Conservation (phyloP, 805 yeast genomes). For the Cyberlindnera americana region DNA sequence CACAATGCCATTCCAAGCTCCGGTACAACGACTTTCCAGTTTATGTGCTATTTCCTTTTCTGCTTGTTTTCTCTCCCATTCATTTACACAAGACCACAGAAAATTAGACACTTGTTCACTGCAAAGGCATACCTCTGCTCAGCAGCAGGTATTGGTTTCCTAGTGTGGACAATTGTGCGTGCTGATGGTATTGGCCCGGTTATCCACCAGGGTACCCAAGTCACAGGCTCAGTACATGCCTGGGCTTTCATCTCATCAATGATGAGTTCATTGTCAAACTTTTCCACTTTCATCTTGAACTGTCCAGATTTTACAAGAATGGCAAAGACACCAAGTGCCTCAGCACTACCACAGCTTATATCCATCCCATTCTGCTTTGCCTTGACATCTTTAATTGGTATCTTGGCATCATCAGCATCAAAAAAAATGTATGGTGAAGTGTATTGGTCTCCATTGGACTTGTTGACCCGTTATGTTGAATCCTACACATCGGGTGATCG, state of each 20-base stretch:
- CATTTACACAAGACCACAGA: slow-evolving; percentile 78
- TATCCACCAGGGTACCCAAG: slow-evolving; percentile 48
- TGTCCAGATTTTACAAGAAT: slow-evolving; percentile 89
- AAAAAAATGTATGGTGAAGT: slow-evolving; percentile 61
- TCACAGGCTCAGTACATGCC: slow-evolving; percentile 60
- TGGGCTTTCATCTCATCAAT: slow-evolving; percentile 82
- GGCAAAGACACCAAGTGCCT: slow-evolving; percentile 52
- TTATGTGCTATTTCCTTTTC: slow-evolving; percentile 74
- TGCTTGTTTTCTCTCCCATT: slow-evolving; percentile 81
- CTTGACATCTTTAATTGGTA: slow-evolving; percentile 79
- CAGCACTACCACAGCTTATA: slow-evolving; percentile 54
- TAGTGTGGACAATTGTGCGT: slow-evolving; percentile 79
- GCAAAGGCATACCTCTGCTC: slow-evolving; percentile 78
- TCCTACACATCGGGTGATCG: slow-evolving; percentile 54
- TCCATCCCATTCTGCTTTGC: slow-evolving; percentile 78
- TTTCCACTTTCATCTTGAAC: slow-evolving; percentile 83
- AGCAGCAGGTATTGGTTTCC: slow-evolving; percentile 75
- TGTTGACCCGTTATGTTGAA: slow-evolving; percentile 56
- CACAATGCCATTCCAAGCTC: slow-evolving; percentile 57
- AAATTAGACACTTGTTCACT: slow-evolving; percentile 78
- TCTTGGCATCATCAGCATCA: slow-evolving; percentile 79
- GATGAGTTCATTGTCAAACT: slow-evolving; percentile 81
- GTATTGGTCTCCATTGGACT: slow-evolving; percentile 80
- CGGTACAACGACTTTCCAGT: slow-evolving; percentile 67
- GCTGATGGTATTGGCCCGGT: slow-evolving; percentile 79